A percentile compares a stretch with the other conserved stretches of the same genome.
phyloP scores from a whole-genome alignment of 2,329 filamentous ascomycete genomes.

The Penicillium sp. region DNA sequence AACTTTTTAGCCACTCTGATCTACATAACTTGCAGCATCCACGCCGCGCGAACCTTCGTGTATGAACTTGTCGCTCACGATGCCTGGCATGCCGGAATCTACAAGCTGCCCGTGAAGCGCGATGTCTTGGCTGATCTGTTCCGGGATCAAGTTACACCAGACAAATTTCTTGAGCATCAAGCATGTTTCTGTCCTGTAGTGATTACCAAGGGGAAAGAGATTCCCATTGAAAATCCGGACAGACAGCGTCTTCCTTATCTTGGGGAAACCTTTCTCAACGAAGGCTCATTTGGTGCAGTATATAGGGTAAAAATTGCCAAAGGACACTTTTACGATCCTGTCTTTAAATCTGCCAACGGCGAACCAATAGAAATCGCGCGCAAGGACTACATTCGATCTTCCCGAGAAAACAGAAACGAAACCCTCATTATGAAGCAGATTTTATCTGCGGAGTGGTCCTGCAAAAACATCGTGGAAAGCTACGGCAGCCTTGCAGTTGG shows the following conservation, averaged over 20 bases:
- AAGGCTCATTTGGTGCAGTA: conserved; percentile 35
- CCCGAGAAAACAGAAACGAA: conserved; percentile 29
- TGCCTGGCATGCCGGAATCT: neutral
- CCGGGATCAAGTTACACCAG: neutral
- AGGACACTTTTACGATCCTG: conserved; percentile 33
- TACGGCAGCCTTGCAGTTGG: conserved; percentile 37
- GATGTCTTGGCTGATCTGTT: neutral
- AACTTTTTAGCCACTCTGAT: conserved; percentile 7
- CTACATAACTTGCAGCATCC: neutral
- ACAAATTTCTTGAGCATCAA: conserved; percentile 1
- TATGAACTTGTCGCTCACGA: neutral
- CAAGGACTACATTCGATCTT: conserved; percentile 36
- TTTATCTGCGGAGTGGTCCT: neutral
- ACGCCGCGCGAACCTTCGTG: conserved; percentile 3
- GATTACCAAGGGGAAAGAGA: neutral
- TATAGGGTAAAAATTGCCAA: conserved; percentile 32
- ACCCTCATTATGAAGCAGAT: conserved; percentile 21
- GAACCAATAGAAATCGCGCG: conserved; percentile 29
- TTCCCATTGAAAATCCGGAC: neutral
- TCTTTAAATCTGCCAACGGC: conserved; percentile 6
- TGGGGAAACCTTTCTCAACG: conserved; percentile 29
- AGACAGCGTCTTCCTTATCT: conserved; percentile 31
- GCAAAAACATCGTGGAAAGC: conserved; percentile 38
- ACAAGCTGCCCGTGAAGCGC: neutral
- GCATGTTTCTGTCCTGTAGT: conserved; percentile 4